Base-by-base conservation (phyloP, 2,329 filamentous ascomycete genomes). In the Diaporthe citriasiana region DNA sequence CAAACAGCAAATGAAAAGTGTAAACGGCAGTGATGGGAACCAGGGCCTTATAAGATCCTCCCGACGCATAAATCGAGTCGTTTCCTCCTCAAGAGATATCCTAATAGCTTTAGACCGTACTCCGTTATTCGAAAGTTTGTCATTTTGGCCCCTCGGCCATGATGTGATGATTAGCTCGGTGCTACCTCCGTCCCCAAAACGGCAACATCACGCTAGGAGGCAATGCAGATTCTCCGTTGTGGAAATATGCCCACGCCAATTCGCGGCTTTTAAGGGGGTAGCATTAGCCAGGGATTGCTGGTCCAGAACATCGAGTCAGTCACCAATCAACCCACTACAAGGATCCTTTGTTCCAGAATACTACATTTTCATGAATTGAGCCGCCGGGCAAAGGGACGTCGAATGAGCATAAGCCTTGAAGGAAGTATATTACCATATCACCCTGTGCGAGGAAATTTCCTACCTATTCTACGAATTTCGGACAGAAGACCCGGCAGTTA, bases 191-290 rank as follows among this genome's bases (percentile, higher is more conserved):
- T 63, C 17, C 59, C 59, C 27, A 63, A 63, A 63, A 63, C 40
- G 59, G 59, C 25, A 63, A 63, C n/a, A 63, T 63, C 40, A 19
- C 13, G 33, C 59, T 63, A 38, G 38, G 25, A 27, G 40, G 40
- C 59, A 42, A 15, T 30, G 40, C 25, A 33, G 59, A 63, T 63
- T 63, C 59, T 63, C 59, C 59, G 45, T 47, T 47, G 59, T 63
- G 40, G 57, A 38, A 63, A 63, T 63, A 38, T 63, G 57, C 57
- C 53, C 55, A 57, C 30, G 53, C 55, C 55, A 38, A 4, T 3
- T 38, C 17, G 45, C 57, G 38, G 38, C 38, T 63, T 45, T 42
- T 45, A 60, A 60, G 35, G 38, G 38, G 57, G 38, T 42, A 63
- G 38, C 38, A 63, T 27, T 17, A 45, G n/a, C 40, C 57, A 19